Evolutionary conservation across 306 rosid species (phyloP), one percentile per base, ranked within the genome.

Genomic region (Sindora glabra): DNA sequence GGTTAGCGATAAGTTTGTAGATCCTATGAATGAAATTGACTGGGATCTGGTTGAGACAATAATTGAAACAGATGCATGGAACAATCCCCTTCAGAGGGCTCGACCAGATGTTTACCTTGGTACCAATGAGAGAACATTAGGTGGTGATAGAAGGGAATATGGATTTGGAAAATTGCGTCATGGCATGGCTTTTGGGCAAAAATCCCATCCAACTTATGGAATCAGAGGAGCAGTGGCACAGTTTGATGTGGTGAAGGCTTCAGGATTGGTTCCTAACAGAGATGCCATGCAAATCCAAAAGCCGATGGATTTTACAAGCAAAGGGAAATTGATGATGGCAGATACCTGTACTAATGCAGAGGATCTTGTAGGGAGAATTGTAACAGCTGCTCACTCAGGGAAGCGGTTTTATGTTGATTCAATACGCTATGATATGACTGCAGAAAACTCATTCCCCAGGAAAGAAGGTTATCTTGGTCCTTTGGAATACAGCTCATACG

Each of bases 101-200:
- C 90, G 99, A 59, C 99, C 99, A 50, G 99, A 92, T 83, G 96
- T 92, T 72, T 92, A 84, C 81, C 99, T 92, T 71, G 99, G 99
- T 68, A 92, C 99, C 62, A 92, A 86, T 58, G 99, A 92, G 79
- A 94, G 99, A 70, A 86, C 96, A 18, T 77, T 92, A 73, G 99
- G 99, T 50, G 99, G 99, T 23, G 99, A 92, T 40, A 86, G 95
- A 84, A 86, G 96, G 78, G 99, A 92, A 61, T 89, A 92, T 70
- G 99, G 99, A 42, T 92, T 88, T 52, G 90, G 86, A 37, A 92
- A 92, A 71, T 65, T 88, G 79, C 99, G 96, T 64, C 86, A 89
- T 77, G 99, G 99, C 77, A 80, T 89, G 89, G 94, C 84, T 57
- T 84, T 83, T 82, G 99, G 96, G 73, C 95, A 88, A 73, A 92